Conservation (phyloP, 192 early-diverging fungal genomes). For the Coemansia sp. region DNA sequence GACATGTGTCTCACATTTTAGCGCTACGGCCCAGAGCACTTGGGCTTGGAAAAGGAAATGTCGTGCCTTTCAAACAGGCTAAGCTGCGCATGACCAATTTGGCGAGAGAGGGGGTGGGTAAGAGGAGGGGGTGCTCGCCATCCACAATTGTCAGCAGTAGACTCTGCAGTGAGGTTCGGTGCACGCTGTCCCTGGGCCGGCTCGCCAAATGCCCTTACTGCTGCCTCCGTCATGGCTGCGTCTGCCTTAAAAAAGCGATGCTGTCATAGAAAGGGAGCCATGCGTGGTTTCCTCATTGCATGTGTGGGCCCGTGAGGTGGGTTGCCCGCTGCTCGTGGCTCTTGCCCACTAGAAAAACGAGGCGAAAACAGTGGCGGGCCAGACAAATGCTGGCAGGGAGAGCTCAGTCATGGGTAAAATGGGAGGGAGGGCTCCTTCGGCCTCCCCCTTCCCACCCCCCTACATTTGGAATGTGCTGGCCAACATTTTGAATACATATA, state of each 20-base stretch:
- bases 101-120: background rate
- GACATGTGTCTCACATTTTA: slow-evolving; percentile 1
- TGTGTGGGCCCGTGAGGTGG: background rate
- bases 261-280: background rate
- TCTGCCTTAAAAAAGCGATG: background rate
- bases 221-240: background rate
- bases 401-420: background rate
- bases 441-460: background rate
- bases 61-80: background rate
- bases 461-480: slow-evolving; percentile 2
- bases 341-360: background rate
- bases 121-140: background rate
- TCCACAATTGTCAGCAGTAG: background rate
- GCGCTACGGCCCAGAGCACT: background rate
- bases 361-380: background rate
- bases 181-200: slow-evolving; percentile 4
- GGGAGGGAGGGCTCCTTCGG: background rate
- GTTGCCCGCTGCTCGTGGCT: background rate
- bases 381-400: background rate
- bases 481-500: slow-evolving; percentile 1
- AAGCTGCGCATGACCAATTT: background rate
- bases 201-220: background rate
- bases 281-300: background rate
- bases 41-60: background rate
- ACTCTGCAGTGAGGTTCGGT: background rate